A percentile compares a stretch with the other conserved stretches of the same genome.
Evolutionary conservation across 2,329 filamentous ascomycete species (phyloP).

Genomic region (Cercospora sojina): DNA sequence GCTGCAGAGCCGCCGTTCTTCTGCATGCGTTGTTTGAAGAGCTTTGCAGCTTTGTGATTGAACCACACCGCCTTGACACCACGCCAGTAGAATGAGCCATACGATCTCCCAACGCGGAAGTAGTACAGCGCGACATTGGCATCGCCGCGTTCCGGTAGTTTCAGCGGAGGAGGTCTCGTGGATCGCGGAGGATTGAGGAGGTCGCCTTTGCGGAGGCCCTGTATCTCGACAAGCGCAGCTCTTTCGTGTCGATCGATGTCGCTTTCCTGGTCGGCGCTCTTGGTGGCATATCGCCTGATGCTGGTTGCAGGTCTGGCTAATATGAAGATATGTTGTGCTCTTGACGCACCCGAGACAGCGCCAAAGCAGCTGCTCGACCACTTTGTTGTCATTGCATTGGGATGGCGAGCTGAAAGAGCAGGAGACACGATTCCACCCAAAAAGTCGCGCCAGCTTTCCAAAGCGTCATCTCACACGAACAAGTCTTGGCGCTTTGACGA

Average conservation of each 20-base stretch:
- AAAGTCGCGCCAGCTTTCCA: slow-evolving; percentile 1
- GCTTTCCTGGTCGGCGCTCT: slow-evolving; percentile 7
- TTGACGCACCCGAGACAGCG: slow-evolving; percentile 31
- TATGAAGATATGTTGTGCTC: slow-evolving; percentile 11
- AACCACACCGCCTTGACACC: slow-evolving; percentile 72
- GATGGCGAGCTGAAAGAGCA: not conserved
- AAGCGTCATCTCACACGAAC: not conserved
- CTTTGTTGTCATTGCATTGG: slow-evolving; percentile 41
- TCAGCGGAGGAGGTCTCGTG: slow-evolving; percentile 70
- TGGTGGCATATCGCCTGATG: slow-evolving; percentile 7
- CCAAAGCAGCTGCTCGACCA: slow-evolving; percentile 33
- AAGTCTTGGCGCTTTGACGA: not conserved
- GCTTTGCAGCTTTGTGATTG: slow-evolving; percentile 56
- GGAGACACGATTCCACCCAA: not conserved
- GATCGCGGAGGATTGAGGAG: slow-evolving; percentile 68
- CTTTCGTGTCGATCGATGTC: slow-evolving; percentile 23
- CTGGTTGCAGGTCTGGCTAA: not conserved
- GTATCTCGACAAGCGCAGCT: slow-evolving; percentile 35
- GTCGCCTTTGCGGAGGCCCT: slow-evolving; percentile 44
- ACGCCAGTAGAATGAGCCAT: slow-evolving; percentile 81
- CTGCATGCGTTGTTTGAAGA: slow-evolving; percentile 50
- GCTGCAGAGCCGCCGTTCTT: slow-evolving; percentile 12
- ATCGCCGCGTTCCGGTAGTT: slow-evolving; percentile 57
- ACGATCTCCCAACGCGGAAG: slow-evolving; percentile 68
- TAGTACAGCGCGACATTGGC: slow-evolving; percentile 54